These are phyloP conservation scores for Neocucurbitaria cava DNA, from an alignment of 2,329 filamentous ascomycete genomes.

Conservation along the genomic window DNA sequence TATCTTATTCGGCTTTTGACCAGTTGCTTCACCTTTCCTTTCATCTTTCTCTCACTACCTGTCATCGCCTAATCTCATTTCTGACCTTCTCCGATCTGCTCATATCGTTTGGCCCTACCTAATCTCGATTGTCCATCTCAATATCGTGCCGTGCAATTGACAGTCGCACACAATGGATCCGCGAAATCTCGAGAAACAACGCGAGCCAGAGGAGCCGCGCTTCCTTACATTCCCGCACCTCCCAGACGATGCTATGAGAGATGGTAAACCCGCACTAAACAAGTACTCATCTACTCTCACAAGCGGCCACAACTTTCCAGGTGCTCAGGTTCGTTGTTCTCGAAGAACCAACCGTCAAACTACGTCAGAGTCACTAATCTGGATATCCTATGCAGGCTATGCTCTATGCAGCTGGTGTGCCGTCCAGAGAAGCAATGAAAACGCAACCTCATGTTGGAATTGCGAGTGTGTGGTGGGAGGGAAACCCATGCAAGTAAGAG, in stretches of 20 bases:
- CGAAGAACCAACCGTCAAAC: not conserved
- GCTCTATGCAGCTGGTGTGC: conserved; percentile 92
- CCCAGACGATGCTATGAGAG: conserved; percentile 59
- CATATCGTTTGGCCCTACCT: not conserved
- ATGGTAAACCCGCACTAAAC: conserved; percentile 75
- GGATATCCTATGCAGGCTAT: conserved; percentile 69
- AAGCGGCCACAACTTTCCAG: conserved; percentile 86
- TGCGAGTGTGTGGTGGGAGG: conserved; percentile 96
- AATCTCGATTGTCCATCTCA: not conserved
- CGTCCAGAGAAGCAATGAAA: conserved; percentile 84
- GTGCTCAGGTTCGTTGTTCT: conserved; percentile 71
- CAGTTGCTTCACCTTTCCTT: conserved; percentile 12
- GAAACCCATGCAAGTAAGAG: conserved; percentile 90
- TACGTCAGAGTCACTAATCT: conserved; percentile 7
- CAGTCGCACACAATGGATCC: conserved; percentile 42
- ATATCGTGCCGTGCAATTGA: not conserved
- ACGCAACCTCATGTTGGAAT: conserved; percentile 89
- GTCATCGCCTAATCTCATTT: not conserved
- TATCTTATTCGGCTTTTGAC: conserved; percentile 27
- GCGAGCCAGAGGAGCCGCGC: conserved; percentile 47
- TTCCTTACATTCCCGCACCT: conserved; percentile 66
- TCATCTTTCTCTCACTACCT: conserved; percentile 1
- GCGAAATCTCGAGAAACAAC: conserved; percentile 44
- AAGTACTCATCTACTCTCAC: conserved; percentile 86
- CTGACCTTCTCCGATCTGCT: not conserved